These are phyloP conservation scores for Avicennia marina DNA, from an alignment of 257 asterid genomes.

Conservation along the genomic window DNA sequence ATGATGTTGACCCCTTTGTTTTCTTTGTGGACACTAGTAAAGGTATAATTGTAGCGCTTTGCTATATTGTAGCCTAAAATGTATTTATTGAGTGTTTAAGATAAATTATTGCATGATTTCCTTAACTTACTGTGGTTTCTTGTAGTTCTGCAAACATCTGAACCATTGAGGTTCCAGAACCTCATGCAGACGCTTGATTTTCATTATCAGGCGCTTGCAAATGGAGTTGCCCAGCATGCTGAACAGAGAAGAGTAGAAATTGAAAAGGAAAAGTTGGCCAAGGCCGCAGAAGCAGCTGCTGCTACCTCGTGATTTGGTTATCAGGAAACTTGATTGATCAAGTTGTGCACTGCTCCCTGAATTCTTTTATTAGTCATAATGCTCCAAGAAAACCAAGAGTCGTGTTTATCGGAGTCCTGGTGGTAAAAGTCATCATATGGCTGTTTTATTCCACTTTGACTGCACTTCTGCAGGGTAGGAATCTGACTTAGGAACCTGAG, in stretches of 20 bases:
- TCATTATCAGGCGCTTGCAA: slow-evolving; percentile 82
- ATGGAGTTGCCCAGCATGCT: slow-evolving; percentile 95
- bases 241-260: slow-evolving; percentile 72
- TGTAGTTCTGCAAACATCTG: slow-evolving; percentile 66
- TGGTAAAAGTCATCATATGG: slow-evolving; percentile 21
- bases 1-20: slow-evolving; percentile 90
- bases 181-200: slow-evolving; percentile 79
- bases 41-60: slow-evolving; percentile 36
- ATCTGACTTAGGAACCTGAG: slow-evolving; percentile 13
- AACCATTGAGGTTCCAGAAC: slow-evolving; percentile 83
- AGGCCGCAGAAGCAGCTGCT: slow-evolving; percentile 46
- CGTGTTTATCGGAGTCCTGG: slow-evolving; percentile 23
- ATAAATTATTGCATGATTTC: too few relatives aligned
- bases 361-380: slow-evolving; percentile 38
- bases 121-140: too few relatives aligned
- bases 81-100: not conserved
- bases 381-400: slow-evolving; percentile 28
- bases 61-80: not conserved
- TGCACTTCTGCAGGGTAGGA: slow-evolving; percentile 15
- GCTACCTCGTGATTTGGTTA: slow-evolving; percentile 37
- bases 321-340: slow-evolving; percentile 9
- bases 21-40: slow-evolving; percentile 82
- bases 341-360: slow-evolving; percentile 19
- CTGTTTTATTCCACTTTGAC: slow-evolving; percentile 21
- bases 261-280: slow-evolving; percentile 71